Conservation (phyloP, 495 filamentous ascomycete genomes). For the Lophiostoma macrostomum region DNA sequence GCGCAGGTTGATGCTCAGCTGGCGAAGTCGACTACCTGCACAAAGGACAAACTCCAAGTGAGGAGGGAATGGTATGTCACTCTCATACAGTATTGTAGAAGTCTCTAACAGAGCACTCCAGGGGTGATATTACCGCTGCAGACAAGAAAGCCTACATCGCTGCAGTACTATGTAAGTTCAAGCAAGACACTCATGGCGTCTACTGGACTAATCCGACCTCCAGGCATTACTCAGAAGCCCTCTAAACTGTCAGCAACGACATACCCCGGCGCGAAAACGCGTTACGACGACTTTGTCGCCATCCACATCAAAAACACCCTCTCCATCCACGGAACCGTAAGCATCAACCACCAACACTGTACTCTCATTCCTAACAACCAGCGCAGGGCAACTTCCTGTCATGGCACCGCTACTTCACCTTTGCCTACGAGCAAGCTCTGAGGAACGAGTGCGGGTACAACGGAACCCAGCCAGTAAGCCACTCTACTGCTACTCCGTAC, state of each 20-base stretch:
- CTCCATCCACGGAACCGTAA: conserved; percentile 29
- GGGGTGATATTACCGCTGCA: conserved; percentile 26
- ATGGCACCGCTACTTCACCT: conserved; percentile 31
- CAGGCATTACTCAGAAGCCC: conserved; percentile 18
- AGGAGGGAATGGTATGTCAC: conserved; percentile 49
- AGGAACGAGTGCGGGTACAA: conserved; percentile 32
- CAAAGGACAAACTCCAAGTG: conserved; percentile 46
- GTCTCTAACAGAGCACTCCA: conserved; percentile 7
- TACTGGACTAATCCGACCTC: background rate
- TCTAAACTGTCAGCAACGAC: conserved; percentile 21
- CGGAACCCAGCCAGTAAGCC: conserved; percentile 29
- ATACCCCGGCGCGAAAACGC: conserved; percentile 27
- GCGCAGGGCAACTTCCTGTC: conserved; percentile 31
- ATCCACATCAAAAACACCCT: conserved; percentile 32
- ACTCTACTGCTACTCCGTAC: background rate
- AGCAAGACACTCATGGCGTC: background rate
- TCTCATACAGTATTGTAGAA: background rate
- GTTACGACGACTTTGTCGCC: conserved; percentile 32
- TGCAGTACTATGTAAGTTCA: conserved; percentile 23
- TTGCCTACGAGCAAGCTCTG: conserved; percentile 26
- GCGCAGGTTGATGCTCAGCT: conserved; percentile 42
- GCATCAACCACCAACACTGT: background rate
- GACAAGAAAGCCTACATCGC: conserved; percentile 30
- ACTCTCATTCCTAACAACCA: background rate
- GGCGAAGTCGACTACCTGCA: conserved; percentile 49